Conservation (phyloP, 176 grass and related monocot species). For the Pharus latifolius region DNA sequence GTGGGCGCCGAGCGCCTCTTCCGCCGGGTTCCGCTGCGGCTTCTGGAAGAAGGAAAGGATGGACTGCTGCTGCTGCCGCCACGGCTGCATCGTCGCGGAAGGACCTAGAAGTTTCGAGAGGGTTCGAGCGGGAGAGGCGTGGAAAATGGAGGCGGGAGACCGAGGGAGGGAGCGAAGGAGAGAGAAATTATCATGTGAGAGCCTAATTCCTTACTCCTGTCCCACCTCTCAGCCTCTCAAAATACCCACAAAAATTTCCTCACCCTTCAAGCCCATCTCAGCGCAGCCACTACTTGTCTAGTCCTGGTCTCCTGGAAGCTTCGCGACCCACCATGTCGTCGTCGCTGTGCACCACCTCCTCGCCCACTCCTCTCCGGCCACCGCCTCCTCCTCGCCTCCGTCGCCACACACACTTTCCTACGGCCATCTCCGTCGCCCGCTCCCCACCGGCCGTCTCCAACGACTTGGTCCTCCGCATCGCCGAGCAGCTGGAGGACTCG, state of each 20-base stretch:
- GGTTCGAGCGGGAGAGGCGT: not conserved
- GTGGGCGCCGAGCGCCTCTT: constrained; percentile 38
- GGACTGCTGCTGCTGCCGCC: constrained; percentile 60
- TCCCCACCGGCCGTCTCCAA: constrained; percentile 34
- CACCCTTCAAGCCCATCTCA: too few species aligned
- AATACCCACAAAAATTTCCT: not conserved
- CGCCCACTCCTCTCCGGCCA: constrained; percentile 1
- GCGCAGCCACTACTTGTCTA: not conserved
- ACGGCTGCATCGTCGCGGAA: constrained; percentile 23
- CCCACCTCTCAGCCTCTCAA: not conserved
- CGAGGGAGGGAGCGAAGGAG: not conserved
- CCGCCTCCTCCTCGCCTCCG: not conserved
- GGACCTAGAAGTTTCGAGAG: not conserved
- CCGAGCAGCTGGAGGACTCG: constrained; percentile 51
- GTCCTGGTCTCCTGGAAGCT: too few species aligned
- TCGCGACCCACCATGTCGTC: constrained; percentile 33
- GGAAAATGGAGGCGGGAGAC: not conserved
- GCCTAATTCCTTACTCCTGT: too few species aligned
- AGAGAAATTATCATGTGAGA: not conserved
- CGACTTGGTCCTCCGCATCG: constrained; percentile 41
- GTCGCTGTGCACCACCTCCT: constrained; percentile 19
- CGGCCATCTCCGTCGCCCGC: not conserved
- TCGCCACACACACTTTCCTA: not conserved
- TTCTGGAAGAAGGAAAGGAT: constrained; percentile 74
- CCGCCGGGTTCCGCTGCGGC: not conserved